These are phyloP conservation scores for Cladosporium colombiae DNA, from an alignment of 2,329 filamentous ascomycete genomes.

Conservation along the genomic window DNA sequence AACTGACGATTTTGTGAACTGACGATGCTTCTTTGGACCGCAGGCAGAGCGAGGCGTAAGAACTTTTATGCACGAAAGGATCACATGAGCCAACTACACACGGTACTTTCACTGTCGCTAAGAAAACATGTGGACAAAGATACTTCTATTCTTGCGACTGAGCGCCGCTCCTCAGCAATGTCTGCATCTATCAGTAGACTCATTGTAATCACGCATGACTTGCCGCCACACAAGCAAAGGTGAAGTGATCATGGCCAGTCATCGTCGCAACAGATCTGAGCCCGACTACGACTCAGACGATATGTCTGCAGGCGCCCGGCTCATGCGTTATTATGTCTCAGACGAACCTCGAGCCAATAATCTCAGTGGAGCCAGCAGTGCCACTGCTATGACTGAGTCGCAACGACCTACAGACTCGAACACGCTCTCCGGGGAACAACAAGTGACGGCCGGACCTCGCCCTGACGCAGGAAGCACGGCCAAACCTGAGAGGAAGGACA, in stretches of 20 bases:
- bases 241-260: background rate
- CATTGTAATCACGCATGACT: background rate
- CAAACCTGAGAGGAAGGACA: background rate
- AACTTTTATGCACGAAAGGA: background rate
- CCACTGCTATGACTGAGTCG: background rate
- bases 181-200: background rate
- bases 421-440: background rate
- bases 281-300: background rate
- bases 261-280: background rate
- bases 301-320: constrained; percentile 11
- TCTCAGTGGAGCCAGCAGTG: background rate
- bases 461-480: no score
- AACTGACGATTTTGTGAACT: background rate
- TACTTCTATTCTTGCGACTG: background rate
- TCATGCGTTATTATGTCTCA: constrained; percentile 10
- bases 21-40: background rate
- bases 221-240: background rate
- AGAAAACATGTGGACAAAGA: background rate
- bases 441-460: background rate
- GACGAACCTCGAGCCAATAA: background rate
- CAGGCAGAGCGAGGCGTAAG: background rate
- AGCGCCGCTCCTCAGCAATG: background rate
- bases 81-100: background rate
- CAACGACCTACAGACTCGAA: background rate
- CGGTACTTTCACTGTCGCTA: background rate